Percentiles rank a stretch among this genome's conserved stretches.
Conservation (phyloP, 177 flowering plant species). For the Tripterygium wilfordii region DNA sequence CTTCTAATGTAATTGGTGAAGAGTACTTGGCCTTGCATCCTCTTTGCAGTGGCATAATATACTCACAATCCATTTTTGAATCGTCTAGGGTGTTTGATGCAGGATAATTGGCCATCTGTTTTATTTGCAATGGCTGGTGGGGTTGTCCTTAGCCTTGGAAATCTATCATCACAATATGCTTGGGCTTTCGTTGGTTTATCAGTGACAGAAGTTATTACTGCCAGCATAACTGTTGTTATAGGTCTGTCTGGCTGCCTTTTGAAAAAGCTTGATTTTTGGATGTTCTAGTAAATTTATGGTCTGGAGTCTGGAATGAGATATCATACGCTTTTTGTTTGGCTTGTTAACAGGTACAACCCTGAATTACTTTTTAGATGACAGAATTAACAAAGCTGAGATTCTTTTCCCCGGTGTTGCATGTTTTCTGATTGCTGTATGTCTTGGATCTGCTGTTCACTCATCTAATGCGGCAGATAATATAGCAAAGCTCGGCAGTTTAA, state of each 20-base stretch:
- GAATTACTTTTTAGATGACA: slow-evolving; percentile 87
- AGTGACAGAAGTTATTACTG: slow-evolving; percentile 62
- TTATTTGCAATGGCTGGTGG: slow-evolving; percentile 86
- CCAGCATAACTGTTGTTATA: slow-evolving; percentile 80
- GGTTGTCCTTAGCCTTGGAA: slow-evolving; percentile 66
- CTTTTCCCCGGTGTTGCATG: slow-evolving; percentile 94
- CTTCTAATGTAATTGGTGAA: background rate
- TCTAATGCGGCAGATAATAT: slow-evolving; percentile 74
- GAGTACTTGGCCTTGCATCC: no score
- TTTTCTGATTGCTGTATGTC: slow-evolving; percentile 80
- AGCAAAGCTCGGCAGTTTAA: slow-evolving; percentile 45
- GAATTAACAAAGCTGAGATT: slow-evolving; percentile 77
- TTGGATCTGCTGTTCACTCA: slow-evolving; percentile 76
- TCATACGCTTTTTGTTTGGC: background rate
- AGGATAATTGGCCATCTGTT: slow-evolving; percentile 79
- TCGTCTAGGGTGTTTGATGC: slow-evolving; percentile 16
- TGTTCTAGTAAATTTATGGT: background rate
- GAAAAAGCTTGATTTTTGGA: background rate
- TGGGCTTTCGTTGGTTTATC: slow-evolving; percentile 85
- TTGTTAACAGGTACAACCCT: slow-evolving; percentile 64
- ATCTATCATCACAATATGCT: slow-evolving; percentile 75
- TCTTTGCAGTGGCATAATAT: background rate
- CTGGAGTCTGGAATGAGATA: background rate
- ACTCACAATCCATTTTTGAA: background rate
- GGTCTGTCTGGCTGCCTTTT: slow-evolving; percentile 30